Evolutionary conservation across 2,329 filamentous ascomycete species (phyloP).

Genomic region (Phaeosphaeriaceae sp.): DNA sequence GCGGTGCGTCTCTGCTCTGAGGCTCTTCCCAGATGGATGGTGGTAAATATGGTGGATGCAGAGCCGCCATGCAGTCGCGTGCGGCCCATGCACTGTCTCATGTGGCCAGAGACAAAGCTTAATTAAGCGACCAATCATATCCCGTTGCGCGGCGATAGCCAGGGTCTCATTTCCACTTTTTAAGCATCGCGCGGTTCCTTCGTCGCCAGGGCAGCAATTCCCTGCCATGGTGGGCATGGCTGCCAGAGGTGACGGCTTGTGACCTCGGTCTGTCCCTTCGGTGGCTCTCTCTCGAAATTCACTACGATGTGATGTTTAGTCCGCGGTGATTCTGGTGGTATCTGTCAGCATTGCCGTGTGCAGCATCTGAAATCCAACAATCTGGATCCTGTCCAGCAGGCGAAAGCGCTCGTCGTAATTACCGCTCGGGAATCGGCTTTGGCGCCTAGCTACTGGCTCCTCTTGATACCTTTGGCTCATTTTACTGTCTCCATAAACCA

Average conservation of each 20-base stretch:
- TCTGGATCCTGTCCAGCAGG: constrained; percentile 6
- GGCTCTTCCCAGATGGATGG: neutral
- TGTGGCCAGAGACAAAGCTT: constrained; percentile 24
- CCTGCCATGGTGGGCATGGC: too few species aligned
- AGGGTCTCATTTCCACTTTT: constrained; percentile 44
- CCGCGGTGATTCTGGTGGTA: neutral
- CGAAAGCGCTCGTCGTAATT: constrained; percentile 26
- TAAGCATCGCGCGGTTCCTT: constrained; percentile 30
- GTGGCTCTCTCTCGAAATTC: neutral
- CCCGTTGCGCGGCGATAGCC: constrained; percentile 2
- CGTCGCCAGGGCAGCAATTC: neutral
- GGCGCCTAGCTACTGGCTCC: constrained; percentile 16
- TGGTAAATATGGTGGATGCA: neutral
- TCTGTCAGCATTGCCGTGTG: neutral
- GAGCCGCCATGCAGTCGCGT: constrained; percentile 5
- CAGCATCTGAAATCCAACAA: neutral
- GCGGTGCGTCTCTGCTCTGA: neutral
- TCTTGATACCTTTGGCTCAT: neutral
- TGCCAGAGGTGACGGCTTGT: constrained; percentile 4
- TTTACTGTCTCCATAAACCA: neutral
- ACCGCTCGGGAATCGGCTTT: constrained; percentile 15
- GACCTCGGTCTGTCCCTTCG: constrained; percentile 1
- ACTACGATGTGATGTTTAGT: neutral
- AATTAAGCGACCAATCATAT: constrained; percentile 34
- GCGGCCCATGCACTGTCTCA: constrained; percentile 30